A percentile compares a stretch with the other conserved stretches of the same genome.
Evolutionary conservation across 768 basidiomycete genomes (phyloP).

Genomic region (Udeniomyces megalosporus): DNA sequence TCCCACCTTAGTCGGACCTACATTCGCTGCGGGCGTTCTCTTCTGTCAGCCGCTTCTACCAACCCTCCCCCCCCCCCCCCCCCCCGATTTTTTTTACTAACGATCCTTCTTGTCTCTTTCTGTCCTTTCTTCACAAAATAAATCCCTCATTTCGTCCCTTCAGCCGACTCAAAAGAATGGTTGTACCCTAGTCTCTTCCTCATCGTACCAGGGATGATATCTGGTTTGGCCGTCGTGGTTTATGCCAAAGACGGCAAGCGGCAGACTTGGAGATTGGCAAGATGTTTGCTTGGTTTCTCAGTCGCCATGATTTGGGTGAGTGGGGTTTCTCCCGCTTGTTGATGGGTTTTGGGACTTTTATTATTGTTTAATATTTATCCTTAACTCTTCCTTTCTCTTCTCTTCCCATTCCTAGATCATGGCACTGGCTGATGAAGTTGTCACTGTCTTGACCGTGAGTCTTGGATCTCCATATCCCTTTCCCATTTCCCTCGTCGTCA

Average conservation of each 20-base stretch:
- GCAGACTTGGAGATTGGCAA: slow-evolving; percentile 43
- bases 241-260: slow-evolving; percentile 47
- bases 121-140: background rate
- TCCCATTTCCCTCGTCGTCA: too few species aligned
- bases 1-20: slow-evolving; percentile 43
- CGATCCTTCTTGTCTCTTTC: background rate
- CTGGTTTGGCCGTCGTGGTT: slow-evolving; percentile 42
- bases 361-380: too few species aligned
- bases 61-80: background rate
- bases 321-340: too few species aligned
- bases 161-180: background rate
- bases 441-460: slow-evolving; percentile 1
- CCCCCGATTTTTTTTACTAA: background rate
- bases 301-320: slow-evolving; percentile 67
- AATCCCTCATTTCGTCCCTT: background rate
- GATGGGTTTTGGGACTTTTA: too few species aligned
- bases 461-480: too few species aligned
- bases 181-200: slow-evolving; percentile 21
- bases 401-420: slow-evolving; percentile 41
- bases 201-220: slow-evolving; percentile 39
- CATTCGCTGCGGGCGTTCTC: slow-evolving; percentile 59
- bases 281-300: slow-evolving; percentile 80
- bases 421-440: slow-evolving; percentile 42
- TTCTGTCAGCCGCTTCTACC: slow-evolving; percentile 63
- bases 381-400: too few species aligned